phyloP scores from a whole-genome alignment of 2,329 filamentous ascomycete genomes.

The Aspergillus japonicus region DNA sequence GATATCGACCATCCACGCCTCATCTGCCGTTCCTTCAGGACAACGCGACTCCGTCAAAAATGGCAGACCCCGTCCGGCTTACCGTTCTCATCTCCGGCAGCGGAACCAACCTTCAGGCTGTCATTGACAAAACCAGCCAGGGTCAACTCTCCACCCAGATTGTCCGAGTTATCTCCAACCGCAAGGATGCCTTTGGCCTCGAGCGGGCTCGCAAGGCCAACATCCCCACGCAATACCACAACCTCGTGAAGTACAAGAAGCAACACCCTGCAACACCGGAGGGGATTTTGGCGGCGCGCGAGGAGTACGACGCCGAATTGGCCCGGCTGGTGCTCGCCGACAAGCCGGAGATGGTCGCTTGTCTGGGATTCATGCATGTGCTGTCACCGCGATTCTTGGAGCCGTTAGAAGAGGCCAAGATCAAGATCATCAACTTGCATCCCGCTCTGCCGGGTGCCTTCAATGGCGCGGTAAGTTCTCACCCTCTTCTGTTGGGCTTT shows the following conservation, averaged over 20 bases:
- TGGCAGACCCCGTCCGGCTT: slow-evolving; percentile 49
- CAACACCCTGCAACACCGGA: slow-evolving; percentile 58
- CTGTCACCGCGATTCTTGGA: slow-evolving; percentile 68
- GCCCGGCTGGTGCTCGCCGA: slow-evolving; percentile 65
- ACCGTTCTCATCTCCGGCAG: slow-evolving; percentile 71
- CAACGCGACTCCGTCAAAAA: slow-evolving; percentile 14
- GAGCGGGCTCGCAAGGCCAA: slow-evolving; percentile 57
- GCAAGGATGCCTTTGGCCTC: slow-evolving; percentile 64
- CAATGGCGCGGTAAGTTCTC: slow-evolving; percentile 60
- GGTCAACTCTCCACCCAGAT: slow-evolving; percentile 54
- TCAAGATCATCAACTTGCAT: slow-evolving; percentile 80
- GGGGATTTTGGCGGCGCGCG: slow-evolving; percentile 54
- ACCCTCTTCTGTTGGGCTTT: neutral
- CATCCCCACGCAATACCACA: slow-evolving; percentile 79
- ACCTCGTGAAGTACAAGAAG: slow-evolving; percentile 74
- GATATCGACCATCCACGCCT: neutral
- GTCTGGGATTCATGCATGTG: slow-evolving; percentile 87
- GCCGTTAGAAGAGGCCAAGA: slow-evolving; percentile 60
- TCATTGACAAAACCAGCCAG: slow-evolving; percentile 61
- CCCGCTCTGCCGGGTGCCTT: slow-evolving; percentile 72
- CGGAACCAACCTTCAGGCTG: slow-evolving; percentile 76
- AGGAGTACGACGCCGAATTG: slow-evolving; percentile 72
- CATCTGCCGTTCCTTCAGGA: neutral
- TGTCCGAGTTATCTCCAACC: slow-evolving; percentile 65
- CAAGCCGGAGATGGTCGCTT: slow-evolving; percentile 71